Conservation (phyloP, 345 rosid genomes). For the Melaleuca alternifolia region DNA sequence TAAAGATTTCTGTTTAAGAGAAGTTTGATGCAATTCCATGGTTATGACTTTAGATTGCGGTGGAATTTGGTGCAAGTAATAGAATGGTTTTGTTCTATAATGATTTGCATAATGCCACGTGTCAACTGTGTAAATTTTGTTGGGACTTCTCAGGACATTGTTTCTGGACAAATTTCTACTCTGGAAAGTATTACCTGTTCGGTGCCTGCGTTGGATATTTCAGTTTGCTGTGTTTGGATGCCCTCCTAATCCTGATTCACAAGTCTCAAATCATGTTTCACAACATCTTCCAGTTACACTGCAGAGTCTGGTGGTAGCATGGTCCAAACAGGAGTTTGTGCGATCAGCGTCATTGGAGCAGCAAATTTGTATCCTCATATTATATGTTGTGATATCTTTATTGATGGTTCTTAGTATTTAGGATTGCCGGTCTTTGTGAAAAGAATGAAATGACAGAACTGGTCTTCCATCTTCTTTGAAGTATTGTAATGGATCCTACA, state of each 20-base stretch:
- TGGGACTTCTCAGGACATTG: constrained; percentile 45
- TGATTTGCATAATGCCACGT: neutral
- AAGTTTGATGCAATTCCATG: neutral
- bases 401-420: neutral
- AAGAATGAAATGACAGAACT: neutral
- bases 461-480: neutral
- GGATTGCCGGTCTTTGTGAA: neutral
- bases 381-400: neutral
- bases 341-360: constrained; percentile 72
- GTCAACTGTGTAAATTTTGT: neutral
- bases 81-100: neutral
- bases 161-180: constrained; percentile 80
- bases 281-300: constrained; percentile 44
- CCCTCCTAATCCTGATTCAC: constrained; percentile 45
- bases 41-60: neutral
- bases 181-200: constrained; percentile 87
- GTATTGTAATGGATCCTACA: neutral
- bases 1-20: neutral
- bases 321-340: constrained; percentile 78
- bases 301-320: constrained; percentile 48
- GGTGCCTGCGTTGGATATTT: constrained; percentile 85
- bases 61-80: neutral
- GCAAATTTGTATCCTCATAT: constrained; percentile 88
- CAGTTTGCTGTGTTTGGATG: constrained; percentile 73
- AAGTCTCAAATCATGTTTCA: constrained; percentile 21